Percentiles rank a stretch among this genome's conserved stretches.
These are phyloP conservation scores for Naganishia sp. DNA, from an alignment of 1,284 basidiomycete species.

Conservation along the genomic window DNA sequence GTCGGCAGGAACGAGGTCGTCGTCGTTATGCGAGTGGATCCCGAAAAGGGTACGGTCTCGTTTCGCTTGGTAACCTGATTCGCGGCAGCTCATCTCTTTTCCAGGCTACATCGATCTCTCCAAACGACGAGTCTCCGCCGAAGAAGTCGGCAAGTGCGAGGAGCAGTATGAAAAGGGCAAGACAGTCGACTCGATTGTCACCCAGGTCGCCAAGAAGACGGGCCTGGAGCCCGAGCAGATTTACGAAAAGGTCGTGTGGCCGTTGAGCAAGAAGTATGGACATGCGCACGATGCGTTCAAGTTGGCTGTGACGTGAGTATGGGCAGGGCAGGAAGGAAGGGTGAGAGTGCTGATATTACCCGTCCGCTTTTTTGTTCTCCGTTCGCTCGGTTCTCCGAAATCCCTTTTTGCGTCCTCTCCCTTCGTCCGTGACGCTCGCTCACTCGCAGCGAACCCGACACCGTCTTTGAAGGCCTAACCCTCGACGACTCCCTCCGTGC, in stretches of 20 bases:
- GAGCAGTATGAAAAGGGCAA: constrained; percentile 98
- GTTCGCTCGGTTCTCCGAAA: background rate
- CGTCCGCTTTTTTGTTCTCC: background rate
- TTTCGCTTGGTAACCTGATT: too few species aligned
- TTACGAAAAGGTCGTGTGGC: constrained; percentile 92
- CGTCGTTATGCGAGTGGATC: constrained; percentile 96
- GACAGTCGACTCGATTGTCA: constrained; percentile 87
- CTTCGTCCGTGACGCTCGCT: background rate
- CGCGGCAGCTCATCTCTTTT: background rate
- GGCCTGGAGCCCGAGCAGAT: constrained; percentile 61
- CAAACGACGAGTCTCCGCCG: constrained; percentile 97
- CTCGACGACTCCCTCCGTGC: constrained; percentile 63
- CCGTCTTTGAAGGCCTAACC: constrained; percentile 74
- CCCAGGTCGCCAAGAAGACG: constrained; percentile 87
- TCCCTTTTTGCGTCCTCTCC: background rate
- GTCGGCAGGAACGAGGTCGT: constrained; percentile 98
- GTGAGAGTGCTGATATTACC: too few species aligned
- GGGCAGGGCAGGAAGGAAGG: too few species aligned
- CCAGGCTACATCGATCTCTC: constrained; percentile 97
- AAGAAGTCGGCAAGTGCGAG: constrained; percentile 98
- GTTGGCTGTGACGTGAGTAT: constrained; percentile 79
- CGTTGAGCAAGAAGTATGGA: constrained; percentile 85
- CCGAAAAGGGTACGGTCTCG: constrained; percentile 84
- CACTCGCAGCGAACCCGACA: constrained; percentile 72
- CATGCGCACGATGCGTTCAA: constrained; percentile 99